Conservation (phyloP, 106 monocot species). For the Posidonia australis region DNA sequence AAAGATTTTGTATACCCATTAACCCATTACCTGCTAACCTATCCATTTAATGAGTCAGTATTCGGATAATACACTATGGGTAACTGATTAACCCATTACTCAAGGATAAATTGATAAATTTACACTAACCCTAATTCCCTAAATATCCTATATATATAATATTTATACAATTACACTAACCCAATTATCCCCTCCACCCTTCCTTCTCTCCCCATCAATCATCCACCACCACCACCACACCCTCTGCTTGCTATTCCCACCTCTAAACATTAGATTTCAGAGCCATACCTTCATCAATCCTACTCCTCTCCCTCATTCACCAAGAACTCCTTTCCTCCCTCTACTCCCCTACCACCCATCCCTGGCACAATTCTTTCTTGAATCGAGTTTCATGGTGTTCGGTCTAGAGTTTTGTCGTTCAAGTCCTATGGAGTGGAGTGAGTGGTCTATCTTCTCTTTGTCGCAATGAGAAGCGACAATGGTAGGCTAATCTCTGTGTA, state of each 20-base stretch:
- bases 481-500: slow-evolving; percentile 10
- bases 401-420: not conserved
- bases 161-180: too few relatives aligned
- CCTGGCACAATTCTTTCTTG: not conserved
- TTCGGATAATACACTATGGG: too few relatives aligned
- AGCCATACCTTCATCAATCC: too few relatives aligned
- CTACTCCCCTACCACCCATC: not conserved
- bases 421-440: not conserved
- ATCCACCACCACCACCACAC: not conserved
- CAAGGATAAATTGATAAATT: too few relatives aligned
- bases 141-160: too few relatives aligned
- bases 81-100: too few relatives aligned
- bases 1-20: too few relatives aligned
- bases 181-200: not conserved
- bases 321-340: too few relatives aligned
- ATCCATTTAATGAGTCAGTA: too few relatives aligned
- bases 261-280: not conserved
- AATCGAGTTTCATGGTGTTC: not conserved
- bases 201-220: not conserved
- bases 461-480: slow-evolving; percentile 7
- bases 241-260: not conserved
- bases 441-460: not conserved
- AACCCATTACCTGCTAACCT: too few relatives aligned
- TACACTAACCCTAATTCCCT: too few relatives aligned
- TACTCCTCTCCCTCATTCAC: not conserved